Base-by-base conservation (phyloP, 2,329 filamentous ascomycete species). In the Trichoderma koningiopsis region DNA sequence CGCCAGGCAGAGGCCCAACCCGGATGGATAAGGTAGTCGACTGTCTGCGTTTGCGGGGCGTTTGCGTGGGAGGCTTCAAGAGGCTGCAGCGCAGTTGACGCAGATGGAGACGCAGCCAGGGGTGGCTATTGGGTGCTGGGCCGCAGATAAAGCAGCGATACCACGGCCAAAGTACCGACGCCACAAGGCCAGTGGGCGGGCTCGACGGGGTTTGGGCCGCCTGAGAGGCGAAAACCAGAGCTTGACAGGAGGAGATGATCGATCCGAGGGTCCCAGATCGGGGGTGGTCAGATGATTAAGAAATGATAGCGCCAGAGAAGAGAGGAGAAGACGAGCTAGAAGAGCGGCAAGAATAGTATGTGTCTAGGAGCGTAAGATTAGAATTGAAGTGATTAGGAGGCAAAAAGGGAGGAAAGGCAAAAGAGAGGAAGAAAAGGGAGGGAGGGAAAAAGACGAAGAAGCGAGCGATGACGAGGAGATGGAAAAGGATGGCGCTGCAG, bases 41-140 rank as follows among this genome's bases (percentile, higher is more conserved):
- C 33, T 67, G 68, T 64, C 33, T 67, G 27, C 31, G 56, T 63
- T 69, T 69, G 68, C 68, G 68, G 68, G 68, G 68, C 68, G 61
- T 60, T 66, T 61, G 68, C 68, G 68, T 69, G 61, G 61, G 68
- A 65, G 68, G 68, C 68, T 69, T 66, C 61, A 55, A 69, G 68
- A 65, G 61, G 61, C 68, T 69, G 61, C 68, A 69, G 67, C 60
- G 55, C 64, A 69, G 60, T 69, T 43, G 61, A 69, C 56, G 68
- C 68, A 69, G 68, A 65, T 69, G 55, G 57, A 70, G 65, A 59
- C 49, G 68, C 35, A 60, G 37, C 43, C 43, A 58, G 58, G 57
- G 66, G 49, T 13, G 31, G 27, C 13, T 63, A 33, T 52, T 49
- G 37, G 58, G 64, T 67, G 59, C 64, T 37, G 52, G 64, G 64